Percentiles rank a stretch among this genome's conserved stretches.
Conservation (phyloP, 2,329 filamentous ascomycete genomes). For the Rachicladosporium sp. region DNA sequence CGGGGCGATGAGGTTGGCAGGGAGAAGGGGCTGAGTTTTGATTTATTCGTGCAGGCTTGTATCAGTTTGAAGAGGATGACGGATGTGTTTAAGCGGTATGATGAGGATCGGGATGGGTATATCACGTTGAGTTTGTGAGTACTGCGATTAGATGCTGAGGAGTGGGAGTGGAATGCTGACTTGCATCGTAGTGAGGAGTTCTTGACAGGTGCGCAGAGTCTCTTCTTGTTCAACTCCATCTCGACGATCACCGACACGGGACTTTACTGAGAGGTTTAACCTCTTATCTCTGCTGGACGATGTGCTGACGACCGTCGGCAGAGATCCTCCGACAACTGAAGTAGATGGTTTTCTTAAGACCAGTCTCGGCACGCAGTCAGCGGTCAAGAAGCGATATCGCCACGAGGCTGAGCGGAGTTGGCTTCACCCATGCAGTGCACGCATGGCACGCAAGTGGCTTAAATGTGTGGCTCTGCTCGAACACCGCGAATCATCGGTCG, state of each 20-base stretch:
- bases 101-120: conserved; percentile 90
- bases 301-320: too few species aligned
- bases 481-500: too few species aligned
- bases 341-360: too few species aligned
- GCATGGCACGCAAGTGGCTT: too few species aligned
- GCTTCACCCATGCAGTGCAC: too few species aligned
- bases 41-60: conserved; percentile 94
- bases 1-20: conserved; percentile 25
- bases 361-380: too few species aligned
- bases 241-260: conserved; percentile 39
- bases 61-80: conserved; percentile 97
- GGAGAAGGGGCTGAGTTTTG: conserved; percentile 47
- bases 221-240: conserved; percentile 43
- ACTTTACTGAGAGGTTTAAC: conserved; percentile 28
- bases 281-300: too few species aligned
- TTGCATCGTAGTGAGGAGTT: conserved; percentile 34
- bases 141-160: background rate
- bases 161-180: conserved; percentile 7
- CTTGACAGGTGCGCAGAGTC: conserved; percentile 42
- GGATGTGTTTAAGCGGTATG: conserved; percentile 97
- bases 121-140: conserved; percentile 46
- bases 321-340: too few species aligned
- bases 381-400: too few species aligned
- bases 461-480: too few species aligned
- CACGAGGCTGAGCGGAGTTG: too few species aligned